A percentile compares a stretch with the other conserved stretches of the same genome.
Conservation (phyloP, 1,139 yeast genomes). For the Magnusiomyces magnusii region DNA sequence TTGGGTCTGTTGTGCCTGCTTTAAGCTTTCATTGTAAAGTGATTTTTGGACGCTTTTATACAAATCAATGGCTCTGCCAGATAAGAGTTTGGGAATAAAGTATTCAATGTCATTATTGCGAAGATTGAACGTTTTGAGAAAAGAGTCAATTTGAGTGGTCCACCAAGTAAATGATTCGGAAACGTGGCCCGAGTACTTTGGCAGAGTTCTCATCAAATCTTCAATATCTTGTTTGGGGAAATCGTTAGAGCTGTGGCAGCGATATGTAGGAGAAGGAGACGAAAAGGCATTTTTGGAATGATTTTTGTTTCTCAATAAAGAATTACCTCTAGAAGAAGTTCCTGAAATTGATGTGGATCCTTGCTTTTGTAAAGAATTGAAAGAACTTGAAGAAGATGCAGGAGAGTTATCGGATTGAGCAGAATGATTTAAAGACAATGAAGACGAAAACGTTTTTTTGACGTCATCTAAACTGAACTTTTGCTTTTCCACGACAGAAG, state of each 20-base stretch:
- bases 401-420: neutral
- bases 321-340: neutral
- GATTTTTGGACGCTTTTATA: conserved; percentile 8
- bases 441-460: neutral
- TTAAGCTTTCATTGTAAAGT: neutral
- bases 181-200: conserved; percentile 13
- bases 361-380: neutral
- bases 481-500: conserved; percentile 13
- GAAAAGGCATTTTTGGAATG: neutral
- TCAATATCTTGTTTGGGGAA: conserved; percentile 10
- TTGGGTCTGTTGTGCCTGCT: neutral
- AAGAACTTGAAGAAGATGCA: neutral
- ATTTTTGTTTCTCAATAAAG: neutral
- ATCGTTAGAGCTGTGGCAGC: neutral
- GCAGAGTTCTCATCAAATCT: conserved; percentile 11
- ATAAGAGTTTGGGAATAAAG: conserved; percentile 11
- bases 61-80: conserved; percentile 11
- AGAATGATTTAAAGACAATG: neutral
- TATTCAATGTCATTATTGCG: conserved; percentile 10
- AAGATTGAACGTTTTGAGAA: conserved; percentile 14
- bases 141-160: conserved; percentile 15
- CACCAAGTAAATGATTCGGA: conserved; percentile 15
- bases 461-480: neutral
- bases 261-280: neutral
- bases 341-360: neutral